A percentile compares a stretch with the other conserved stretches of the same genome.
These are phyloP conservation scores for Linnemannia schmuckeri DNA, from an alignment of 192 early-diverging fungal genomes.

Conservation along the genomic window DNA sequence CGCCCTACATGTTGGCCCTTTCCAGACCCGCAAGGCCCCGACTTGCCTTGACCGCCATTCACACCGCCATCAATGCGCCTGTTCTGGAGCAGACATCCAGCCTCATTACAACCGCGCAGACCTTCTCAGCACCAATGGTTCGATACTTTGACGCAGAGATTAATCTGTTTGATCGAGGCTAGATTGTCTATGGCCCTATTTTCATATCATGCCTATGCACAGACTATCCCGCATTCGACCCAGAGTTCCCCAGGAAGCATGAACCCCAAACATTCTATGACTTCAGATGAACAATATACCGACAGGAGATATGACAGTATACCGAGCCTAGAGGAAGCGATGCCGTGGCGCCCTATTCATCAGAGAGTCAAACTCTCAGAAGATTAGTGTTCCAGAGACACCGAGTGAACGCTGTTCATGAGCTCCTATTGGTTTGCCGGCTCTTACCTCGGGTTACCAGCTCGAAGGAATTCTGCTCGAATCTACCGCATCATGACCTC, in stretches of 20 bases:
- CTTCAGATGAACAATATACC: constrained; percentile 6
- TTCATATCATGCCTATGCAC: constrained; percentile 42
- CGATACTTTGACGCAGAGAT: constrained; percentile 40
- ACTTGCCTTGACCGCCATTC: constrained; percentile 67
- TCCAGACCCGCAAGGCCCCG: constrained; percentile 74
- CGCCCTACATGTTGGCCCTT: constrained; percentile 63
- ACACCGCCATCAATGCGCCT: constrained; percentile 66
- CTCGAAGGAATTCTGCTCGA: constrained; percentile 39
- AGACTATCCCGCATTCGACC: constrained; percentile 18
- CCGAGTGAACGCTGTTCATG: constrained; percentile 12
- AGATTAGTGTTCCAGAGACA: constrained; percentile 28
- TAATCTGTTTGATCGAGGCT: constrained; percentile 52
- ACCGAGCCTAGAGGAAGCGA: constrained; percentile 28
- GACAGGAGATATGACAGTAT: constrained; percentile 30
- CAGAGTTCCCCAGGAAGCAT: constrained; percentile 45
- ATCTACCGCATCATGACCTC: constrained; percentile 21
- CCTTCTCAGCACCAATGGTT: constrained; percentile 50
- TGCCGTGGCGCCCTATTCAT: constrained; percentile 14
- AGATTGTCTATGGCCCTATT: constrained; percentile 33
- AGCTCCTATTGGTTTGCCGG: constrained; percentile 30
- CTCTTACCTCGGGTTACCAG: constrained; percentile 16
- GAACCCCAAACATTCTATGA: constrained; percentile 28
- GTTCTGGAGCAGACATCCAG: constrained; percentile 65
- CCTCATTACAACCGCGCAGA: constrained; percentile 69
- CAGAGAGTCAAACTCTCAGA: background rate